These are phyloP conservation scores for Syncephalastrum racemosum DNA, from an alignment of 371 early-diverging fungal species.

Conservation along the genomic window DNA sequence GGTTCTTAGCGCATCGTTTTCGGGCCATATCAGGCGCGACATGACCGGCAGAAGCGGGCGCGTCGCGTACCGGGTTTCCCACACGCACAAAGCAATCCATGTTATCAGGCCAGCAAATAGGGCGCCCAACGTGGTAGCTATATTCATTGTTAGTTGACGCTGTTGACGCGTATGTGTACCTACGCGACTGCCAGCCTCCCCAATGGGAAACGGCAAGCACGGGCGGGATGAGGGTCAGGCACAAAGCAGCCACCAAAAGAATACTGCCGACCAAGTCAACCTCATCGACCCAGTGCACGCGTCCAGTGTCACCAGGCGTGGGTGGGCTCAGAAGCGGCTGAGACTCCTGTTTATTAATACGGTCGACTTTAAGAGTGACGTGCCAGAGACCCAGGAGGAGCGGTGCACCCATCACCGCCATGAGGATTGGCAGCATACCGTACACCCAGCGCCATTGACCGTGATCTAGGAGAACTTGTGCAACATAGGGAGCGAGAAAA, in stretches of 20 bases:
- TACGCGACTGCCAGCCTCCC: constrained; percentile 39
- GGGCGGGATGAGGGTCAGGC: constrained; percentile 42
- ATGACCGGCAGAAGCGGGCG: constrained; percentile 1
- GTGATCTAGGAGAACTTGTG: constrained; percentile 16
- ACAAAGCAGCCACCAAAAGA: constrained; percentile 39
- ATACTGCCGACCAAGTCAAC: constrained; percentile 45
- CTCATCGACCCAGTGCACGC: not conserved
- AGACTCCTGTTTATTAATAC: no score
- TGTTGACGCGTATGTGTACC: not conserved
- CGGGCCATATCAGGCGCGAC: no score
- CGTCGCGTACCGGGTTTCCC: not conserved
- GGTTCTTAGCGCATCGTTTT: no score
- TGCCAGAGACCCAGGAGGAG: constrained; percentile 13
- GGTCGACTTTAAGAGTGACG: constrained; percentile 2
- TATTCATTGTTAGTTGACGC: not conserved
- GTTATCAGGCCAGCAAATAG: constrained; percentile 4
- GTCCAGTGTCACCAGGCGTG: no score
- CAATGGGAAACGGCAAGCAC: constrained; percentile 39
- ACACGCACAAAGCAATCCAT: constrained; percentile 6
- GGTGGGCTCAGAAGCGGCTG: no score
- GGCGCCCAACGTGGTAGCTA: constrained; percentile 4
- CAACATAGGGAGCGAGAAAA: constrained; percentile 29
- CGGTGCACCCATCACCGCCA: constrained; percentile 11
- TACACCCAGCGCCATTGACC: constrained; percentile 21
- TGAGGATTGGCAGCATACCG: constrained; percentile 16